A percentile compares a stretch with the other conserved stretches of the same genome.
These are phyloP conservation scores for Sporothrix dimorphospora DNA, from an alignment of 2,329 filamentous ascomycete genomes.

Conservation along the genomic window DNA sequence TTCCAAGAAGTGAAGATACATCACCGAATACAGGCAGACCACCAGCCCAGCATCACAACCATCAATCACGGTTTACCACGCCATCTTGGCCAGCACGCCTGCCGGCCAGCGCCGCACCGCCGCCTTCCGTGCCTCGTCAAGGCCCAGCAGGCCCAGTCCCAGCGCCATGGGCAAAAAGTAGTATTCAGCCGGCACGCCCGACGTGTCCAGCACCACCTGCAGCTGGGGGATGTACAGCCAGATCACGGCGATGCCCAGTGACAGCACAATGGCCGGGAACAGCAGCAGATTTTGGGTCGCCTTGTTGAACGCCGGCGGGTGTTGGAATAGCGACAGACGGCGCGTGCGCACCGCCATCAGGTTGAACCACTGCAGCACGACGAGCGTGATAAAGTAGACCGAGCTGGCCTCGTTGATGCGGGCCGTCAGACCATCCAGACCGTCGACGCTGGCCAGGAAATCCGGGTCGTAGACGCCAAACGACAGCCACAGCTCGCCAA, in stretches of 20 bases:
- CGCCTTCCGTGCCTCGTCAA: constrained; percentile 58
- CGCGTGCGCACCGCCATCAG: constrained; percentile 56
- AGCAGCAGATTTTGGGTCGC: constrained; percentile 56
- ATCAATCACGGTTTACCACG: constrained; percentile 46
- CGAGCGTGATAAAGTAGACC: constrained; percentile 59
- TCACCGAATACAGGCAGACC: neutral
- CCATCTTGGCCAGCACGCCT: constrained; percentile 50
- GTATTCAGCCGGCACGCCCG: constrained; percentile 54
- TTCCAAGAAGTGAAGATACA: neutral
- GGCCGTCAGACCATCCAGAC: constrained; percentile 47
- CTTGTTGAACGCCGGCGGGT: constrained; percentile 50
- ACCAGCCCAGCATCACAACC: neutral
- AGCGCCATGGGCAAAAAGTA: constrained; percentile 57
- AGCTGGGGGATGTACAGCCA: constrained; percentile 56
- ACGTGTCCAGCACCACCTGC: constrained; percentile 53
- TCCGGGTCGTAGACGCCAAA: constrained; percentile 46
- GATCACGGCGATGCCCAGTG: constrained; percentile 55
- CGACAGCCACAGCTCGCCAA: constrained; percentile 52
- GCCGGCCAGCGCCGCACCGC: constrained; percentile 51
- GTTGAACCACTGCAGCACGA: constrained; percentile 59
- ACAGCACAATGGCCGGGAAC: constrained; percentile 50
- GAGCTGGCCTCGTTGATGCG: constrained; percentile 56
- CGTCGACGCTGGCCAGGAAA: constrained; percentile 51
- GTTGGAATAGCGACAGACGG: constrained; percentile 55
- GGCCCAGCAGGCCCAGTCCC: constrained; percentile 52